Evolutionary conservation across 495 filamentous ascomycete species (phyloP).

Genomic region (Penicillium crystallinum): DNA sequence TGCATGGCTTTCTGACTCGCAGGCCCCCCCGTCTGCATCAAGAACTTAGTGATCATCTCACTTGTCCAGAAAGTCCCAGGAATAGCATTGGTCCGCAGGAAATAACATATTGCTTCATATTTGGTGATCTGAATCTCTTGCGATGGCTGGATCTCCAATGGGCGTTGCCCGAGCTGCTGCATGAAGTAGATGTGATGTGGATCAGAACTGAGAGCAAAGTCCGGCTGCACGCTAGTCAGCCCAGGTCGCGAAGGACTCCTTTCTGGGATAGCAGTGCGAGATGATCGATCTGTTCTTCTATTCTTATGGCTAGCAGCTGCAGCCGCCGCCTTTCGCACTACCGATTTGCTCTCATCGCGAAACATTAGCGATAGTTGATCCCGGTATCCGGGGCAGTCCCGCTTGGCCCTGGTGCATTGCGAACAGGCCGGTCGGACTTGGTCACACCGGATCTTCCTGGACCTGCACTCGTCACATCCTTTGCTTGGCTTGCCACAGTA

Average conservation of each 20-base stretch:
- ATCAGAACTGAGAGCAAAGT: conserved; percentile 17
- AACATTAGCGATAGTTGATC: conserved; percentile 67
- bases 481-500: conserved; percentile 70
- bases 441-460: conserved; percentile 63
- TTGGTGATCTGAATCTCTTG: conserved; percentile 21
- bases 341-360: conserved; percentile 64
- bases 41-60: conserved; percentile 23
- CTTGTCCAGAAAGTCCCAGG: conserved; percentile 31
- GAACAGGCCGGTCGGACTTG: conserved; percentile 59
- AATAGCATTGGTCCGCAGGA: conserved; percentile 37
- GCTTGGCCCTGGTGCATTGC: conserved; percentile 61
- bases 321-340: conserved; percentile 58
- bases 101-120: conserved; percentile 41
- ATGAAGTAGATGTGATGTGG: conserved; percentile 8
- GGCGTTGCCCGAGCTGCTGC: conserved; percentile 5
- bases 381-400: conserved; percentile 65
- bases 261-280: conserved; percentile 20
- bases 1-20: conserved; percentile 35
- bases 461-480: conserved; percentile 69
- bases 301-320: conserved; percentile 19
- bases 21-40: conserved; percentile 12
- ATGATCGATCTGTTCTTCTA: conserved; percentile 6
- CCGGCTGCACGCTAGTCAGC: conserved; percentile 3
- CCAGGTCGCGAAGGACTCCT: conserved; percentile 9
- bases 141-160: conserved; percentile 21